phyloP scores from a whole-genome alignment of 306 rosid genomes.

The Cyclanthera cordifolia region DNA sequence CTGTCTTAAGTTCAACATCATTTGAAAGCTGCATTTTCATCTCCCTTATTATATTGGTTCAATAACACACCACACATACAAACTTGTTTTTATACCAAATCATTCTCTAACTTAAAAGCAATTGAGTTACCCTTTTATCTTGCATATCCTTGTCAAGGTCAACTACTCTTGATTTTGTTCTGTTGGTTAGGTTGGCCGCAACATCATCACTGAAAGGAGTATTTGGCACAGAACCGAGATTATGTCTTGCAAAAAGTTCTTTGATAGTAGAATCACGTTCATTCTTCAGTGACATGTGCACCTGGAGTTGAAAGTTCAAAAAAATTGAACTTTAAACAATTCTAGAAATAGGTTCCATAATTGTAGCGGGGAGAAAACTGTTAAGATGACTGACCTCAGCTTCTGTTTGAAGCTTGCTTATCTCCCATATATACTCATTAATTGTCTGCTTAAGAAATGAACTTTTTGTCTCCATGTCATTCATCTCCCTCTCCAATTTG shows the following conservation, averaged over 20 bases:
- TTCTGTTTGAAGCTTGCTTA: slow-evolving; percentile 68
- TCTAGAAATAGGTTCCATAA: slow-evolving; percentile 13
- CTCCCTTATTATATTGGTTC: not conserved
- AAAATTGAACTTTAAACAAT: slow-evolving; percentile 14
- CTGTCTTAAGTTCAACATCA: slow-evolving; percentile 46
- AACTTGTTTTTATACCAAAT: not conserved
- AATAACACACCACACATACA: not conserved
- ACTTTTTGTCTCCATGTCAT: slow-evolving; percentile 36
- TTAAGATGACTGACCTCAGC: slow-evolving; percentile 49
- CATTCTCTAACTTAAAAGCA: not conserved
- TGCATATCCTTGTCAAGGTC: slow-evolving; percentile 66
- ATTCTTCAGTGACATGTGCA: slow-evolving; percentile 51
- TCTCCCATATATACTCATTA: slow-evolving; percentile 34
- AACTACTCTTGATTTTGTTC: slow-evolving; percentile 49
- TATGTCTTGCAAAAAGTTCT: slow-evolving; percentile 40
- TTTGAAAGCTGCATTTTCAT: slow-evolving; percentile 42
- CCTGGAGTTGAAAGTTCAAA: slow-evolving; percentile 46
- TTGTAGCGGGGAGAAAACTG: slow-evolving; percentile 11
- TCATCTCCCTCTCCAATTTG: slow-evolving; percentile 65
- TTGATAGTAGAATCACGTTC: slow-evolving; percentile 64
- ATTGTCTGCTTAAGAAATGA: slow-evolving; percentile 28
- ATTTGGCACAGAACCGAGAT: slow-evolving; percentile 64
- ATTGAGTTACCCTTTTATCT: slow-evolving; percentile 53
- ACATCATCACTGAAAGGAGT: slow-evolving; percentile 55
- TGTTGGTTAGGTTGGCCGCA: slow-evolving; percentile 49